These are phyloP conservation scores for Aspergillus spinulosporus DNA, from an alignment of 2,329 filamentous ascomycete species.

Conservation along the genomic window DNA sequence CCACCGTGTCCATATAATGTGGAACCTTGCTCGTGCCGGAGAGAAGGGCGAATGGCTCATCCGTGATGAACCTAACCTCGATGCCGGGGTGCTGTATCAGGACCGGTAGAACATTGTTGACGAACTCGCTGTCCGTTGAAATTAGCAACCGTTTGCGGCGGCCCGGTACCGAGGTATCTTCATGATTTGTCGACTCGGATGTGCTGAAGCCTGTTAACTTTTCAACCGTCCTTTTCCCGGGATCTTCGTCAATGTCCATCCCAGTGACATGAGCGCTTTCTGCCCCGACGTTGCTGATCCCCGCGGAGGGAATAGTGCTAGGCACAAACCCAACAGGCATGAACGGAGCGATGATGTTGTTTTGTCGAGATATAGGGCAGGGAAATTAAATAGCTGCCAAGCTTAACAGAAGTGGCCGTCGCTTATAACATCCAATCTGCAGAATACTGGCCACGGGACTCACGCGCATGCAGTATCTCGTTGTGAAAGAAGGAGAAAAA, in stretches of 20 bases:
- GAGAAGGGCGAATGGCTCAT: conserved; percentile 39
- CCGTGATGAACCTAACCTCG: conserved; percentile 45
- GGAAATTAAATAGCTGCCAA: neutral
- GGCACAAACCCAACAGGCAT: conserved; percentile 20
- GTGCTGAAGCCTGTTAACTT: conserved; percentile 13
- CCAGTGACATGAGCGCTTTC: conserved; percentile 22
- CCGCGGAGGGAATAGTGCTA: conserved; percentile 8
- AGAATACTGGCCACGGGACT: neutral
- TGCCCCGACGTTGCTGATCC: conserved; percentile 8
- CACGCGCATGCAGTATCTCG: neutral
- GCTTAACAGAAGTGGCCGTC: neutral
- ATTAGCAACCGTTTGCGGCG: conserved; percentile 25
- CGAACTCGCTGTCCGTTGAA: conserved; percentile 42
- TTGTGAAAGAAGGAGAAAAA: neutral
- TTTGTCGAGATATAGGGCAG: neutral
- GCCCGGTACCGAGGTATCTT: neutral
- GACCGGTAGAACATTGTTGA: conserved; percentile 40
- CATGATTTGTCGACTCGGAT: conserved; percentile 5
- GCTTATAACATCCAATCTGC: neutral
- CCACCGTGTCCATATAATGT: conserved; percentile 44
- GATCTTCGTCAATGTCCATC: conserved; percentile 32
- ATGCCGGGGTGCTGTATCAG: conserved; percentile 41
- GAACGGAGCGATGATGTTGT: neutral
- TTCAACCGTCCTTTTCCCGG: conserved; percentile 20
- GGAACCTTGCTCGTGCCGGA: conserved; percentile 40